Percentiles rank a stretch among this genome's conserved stretches.
Conservation (phyloP, 2,329 filamentous ascomycete species). For the Fusarium scirpi region DNA sequence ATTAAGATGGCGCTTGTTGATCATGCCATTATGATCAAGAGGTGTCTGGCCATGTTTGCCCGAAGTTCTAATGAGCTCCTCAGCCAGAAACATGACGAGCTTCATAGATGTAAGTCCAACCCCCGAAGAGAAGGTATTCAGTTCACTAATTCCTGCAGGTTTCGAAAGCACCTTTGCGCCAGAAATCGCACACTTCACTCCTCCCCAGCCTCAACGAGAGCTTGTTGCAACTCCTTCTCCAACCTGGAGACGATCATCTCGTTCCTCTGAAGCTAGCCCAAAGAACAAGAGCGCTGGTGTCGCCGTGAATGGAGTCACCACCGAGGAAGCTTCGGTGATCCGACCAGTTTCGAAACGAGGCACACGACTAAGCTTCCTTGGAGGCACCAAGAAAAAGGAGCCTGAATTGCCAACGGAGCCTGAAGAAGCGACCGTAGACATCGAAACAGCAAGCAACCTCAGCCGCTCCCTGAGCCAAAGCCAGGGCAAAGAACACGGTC, state of each 20-base stretch:
- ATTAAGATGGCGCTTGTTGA: constrained; percentile 89
- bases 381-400: constrained; percentile 64
- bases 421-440: constrained; percentile 47
- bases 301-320: constrained; percentile 51
- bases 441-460: constrained; percentile 51
- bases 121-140: background rate
- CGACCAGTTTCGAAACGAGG: constrained; percentile 65
- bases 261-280: constrained; percentile 54
- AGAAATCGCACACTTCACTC: constrained; percentile 73
- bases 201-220: constrained; percentile 59
- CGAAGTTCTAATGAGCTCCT: constrained; percentile 72
- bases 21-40: constrained; percentile 88
- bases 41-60: constrained; percentile 78
- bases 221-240: constrained; percentile 58
- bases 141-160: constrained; percentile 55
- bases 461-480: constrained; percentile 45
- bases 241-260: constrained; percentile 63
- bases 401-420: constrained; percentile 48
- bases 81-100: constrained; percentile 67
- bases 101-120: constrained; percentile 71
- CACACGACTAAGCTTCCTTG: constrained; percentile 68
- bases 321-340: constrained; percentile 64
- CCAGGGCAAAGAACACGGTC: constrained; percentile 49
- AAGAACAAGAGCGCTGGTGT: constrained; percentile 51
- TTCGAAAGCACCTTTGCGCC: constrained; percentile 73